phyloP scores from a whole-genome alignment of 352 stramenopile species.

The Phytophthora pinifolia region DNA sequence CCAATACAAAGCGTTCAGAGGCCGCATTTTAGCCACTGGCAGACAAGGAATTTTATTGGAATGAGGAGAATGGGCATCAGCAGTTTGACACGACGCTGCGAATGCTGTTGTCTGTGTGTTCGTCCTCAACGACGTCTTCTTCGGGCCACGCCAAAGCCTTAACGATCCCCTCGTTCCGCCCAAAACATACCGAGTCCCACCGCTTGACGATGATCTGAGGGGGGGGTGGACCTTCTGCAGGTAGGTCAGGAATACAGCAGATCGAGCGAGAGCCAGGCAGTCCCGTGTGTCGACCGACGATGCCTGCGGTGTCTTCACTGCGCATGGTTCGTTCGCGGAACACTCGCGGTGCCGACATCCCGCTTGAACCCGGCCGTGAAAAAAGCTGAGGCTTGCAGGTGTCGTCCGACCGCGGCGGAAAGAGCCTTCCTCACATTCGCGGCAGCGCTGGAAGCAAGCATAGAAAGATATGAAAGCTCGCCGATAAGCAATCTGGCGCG shows the following conservation, averaged over 20 bases:
- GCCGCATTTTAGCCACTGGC: not conserved
- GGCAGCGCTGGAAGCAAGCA: not conserved
- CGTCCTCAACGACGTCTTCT: too few species aligned
- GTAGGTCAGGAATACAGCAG: conserved; percentile 13
- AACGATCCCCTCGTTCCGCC: conserved; percentile 24
- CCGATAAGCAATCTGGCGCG: conserved; percentile 18
- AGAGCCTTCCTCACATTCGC: conserved; percentile 16
- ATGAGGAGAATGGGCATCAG: too few species aligned
- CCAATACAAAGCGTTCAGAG: not conserved
- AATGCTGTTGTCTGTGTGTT: too few species aligned
- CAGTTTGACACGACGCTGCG: not conserved
- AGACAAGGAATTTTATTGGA: not conserved
- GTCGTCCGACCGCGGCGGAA: conserved; percentile 14
- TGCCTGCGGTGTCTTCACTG: conserved; percentile 19
- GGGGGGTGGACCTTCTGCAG: conserved; percentile 34
- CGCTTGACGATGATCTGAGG: not conserved
- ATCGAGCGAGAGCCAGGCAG: conserved; percentile 7
- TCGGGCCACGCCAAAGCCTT: conserved; percentile 7
- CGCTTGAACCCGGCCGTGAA: conserved; percentile 12
- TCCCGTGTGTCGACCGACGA: conserved; percentile 27
- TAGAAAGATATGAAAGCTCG: conserved; percentile 18
- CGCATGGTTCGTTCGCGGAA: conserved; percentile 26
- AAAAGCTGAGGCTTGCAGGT: conserved; percentile 10
- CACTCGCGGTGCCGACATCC: conserved; percentile 14
- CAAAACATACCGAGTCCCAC: conserved; percentile 5